Conservation (phyloP, 345 rosid species). For the Sonneratia alba region DNA sequence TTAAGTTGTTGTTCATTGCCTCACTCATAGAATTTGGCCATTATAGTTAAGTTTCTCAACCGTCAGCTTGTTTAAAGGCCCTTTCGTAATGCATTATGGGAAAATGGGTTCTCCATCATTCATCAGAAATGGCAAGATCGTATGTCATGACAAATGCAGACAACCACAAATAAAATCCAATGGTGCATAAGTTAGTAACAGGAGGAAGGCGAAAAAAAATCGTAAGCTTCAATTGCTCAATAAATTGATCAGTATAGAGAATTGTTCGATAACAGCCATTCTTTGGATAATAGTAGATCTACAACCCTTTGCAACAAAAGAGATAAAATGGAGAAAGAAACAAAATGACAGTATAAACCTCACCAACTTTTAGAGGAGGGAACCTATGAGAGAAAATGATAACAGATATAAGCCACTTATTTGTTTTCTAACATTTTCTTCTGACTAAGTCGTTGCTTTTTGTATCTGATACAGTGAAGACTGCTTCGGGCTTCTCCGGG, state of each 20-base stretch:
- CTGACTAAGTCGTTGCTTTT: conserved; percentile 8
- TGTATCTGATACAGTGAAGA: conserved; percentile 31
- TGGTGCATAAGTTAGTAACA: not conserved
- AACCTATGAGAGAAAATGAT: conserved; percentile 13
- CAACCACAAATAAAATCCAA: not conserved
- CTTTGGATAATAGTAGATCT: conserved; percentile 24
- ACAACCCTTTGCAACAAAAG: conserved; percentile 28
- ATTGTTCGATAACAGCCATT: conserved; percentile 42
- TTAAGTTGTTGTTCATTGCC: not conserved
- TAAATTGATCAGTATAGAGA: conserved; percentile 34
- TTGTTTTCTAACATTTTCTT: conserved; percentile 25
- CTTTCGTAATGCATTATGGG: too few species aligned
- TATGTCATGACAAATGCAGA: not conserved
- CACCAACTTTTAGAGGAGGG: conserved; percentile 26
- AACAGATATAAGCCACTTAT: conserved; percentile 27
- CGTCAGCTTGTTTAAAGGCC: too few species aligned
- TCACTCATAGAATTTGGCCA: not conserved
- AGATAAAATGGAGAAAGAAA: conserved; percentile 23
- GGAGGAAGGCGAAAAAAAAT: not conserved
- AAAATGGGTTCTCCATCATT: too few species aligned
- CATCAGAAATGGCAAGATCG: not conserved
- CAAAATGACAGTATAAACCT: conserved; percentile 12
- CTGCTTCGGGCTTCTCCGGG: conserved; percentile 29
- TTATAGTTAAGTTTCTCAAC: too few species aligned
- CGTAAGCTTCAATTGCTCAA: not conserved